phyloP scores from a whole-genome alignment of 768 basidiomycete genomes.

The Russula abietina region DNA sequence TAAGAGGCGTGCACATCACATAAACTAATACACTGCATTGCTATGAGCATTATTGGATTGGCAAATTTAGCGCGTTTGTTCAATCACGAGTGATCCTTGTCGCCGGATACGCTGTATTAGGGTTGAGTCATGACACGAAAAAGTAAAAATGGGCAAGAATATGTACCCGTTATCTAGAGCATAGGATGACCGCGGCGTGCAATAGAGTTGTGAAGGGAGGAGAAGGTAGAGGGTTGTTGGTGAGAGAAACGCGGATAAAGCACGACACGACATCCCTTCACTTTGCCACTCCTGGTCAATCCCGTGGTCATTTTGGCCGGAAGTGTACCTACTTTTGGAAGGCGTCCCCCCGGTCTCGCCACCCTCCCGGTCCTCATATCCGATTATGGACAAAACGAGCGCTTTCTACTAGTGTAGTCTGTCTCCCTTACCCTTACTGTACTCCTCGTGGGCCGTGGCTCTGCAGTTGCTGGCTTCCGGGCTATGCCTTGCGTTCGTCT shows the following conservation, averaged over 20 bases:
- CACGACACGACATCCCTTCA: neutral
- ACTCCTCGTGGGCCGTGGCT: too few relatives aligned
- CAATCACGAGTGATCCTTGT: neutral
- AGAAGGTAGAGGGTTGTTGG: neutral
- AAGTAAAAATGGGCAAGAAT: neutral
- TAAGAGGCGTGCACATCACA: constrained; percentile 14
- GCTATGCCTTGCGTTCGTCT: neutral
- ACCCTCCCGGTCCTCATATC: neutral
- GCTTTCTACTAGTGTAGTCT: too few relatives aligned
- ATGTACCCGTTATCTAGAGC: neutral
- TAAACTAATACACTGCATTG: constrained; percentile 8
- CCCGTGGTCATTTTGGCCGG: neutral
- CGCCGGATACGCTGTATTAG: neutral
- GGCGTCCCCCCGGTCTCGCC: neutral
- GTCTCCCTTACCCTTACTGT: neutral
- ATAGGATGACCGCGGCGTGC: neutral
- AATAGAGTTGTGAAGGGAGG: neutral
- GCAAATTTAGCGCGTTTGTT: neutral
- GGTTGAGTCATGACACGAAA: neutral
- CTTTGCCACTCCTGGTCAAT: neutral
- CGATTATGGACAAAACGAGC: too few relatives aligned
- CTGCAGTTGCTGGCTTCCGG: too few relatives aligned
- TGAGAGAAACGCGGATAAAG: neutral
- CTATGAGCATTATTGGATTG: neutral
- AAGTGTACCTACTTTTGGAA: neutral